These are phyloP conservation scores for Salix dunnii DNA, from an alignment of 345 rosid genomes.

Conservation along the genomic window DNA sequence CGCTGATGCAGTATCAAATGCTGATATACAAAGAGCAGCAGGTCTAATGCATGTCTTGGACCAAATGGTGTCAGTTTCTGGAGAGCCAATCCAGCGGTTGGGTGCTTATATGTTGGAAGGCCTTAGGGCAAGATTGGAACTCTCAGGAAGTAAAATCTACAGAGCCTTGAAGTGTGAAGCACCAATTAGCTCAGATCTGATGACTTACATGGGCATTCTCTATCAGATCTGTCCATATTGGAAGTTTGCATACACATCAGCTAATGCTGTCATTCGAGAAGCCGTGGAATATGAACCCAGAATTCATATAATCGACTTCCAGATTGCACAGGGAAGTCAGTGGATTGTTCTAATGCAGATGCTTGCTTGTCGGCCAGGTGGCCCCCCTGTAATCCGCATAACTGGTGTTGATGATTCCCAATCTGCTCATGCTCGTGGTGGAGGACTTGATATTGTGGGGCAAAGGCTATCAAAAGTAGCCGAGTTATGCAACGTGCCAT, in stretches of 20 bases:
- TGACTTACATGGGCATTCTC: conserved; percentile 88
- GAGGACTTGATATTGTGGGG: conserved; percentile 74
- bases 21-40: conserved; percentile 43
- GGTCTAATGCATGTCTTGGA: conserved; percentile 67
- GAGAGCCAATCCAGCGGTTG: conserved; percentile 74
- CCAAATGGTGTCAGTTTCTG: conserved; percentile 82
- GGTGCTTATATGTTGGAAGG: conserved; percentile 95
- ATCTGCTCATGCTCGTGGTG: conserved; percentile 87
- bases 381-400: conserved; percentile 64
- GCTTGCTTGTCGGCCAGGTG: conserved; percentile 62
- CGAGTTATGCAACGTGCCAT: conserved; percentile 47
- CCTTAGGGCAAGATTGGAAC: conserved; percentile 81
- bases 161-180: conserved; percentile 71
- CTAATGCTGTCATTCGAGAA: conserved; percentile 68
- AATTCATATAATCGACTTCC: conserved; percentile 85
- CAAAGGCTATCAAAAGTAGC: conserved; percentile 53
- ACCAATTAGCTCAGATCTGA: conserved; percentile 78
- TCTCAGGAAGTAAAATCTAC: conserved; percentile 85
- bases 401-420: conserved; percentile 94
- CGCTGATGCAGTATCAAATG: conserved; percentile 59
- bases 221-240: conserved; percentile 80
- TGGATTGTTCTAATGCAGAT: conserved; percentile 56
- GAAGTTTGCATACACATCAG: conserved; percentile 79
- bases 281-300: conserved; percentile 55
- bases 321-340: conserved; percentile 87